Conservation (phyloP, 208 protist species). For the Porcisia hertigi region DNA sequence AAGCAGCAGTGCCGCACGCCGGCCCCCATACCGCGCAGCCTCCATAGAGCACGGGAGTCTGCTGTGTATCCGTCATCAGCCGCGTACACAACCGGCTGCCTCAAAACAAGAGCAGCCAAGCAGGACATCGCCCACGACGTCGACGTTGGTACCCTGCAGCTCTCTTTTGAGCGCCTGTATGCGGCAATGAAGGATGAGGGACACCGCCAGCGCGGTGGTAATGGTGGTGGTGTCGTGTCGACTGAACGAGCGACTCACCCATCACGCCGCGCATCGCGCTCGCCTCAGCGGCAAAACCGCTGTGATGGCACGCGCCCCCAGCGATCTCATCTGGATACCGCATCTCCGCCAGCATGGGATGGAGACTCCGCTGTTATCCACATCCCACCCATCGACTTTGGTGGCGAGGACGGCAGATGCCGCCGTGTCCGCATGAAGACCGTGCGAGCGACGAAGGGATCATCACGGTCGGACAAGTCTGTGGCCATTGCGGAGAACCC, state of each 20-base stretch:
- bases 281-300: background rate
- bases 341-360: constrained; percentile 1
- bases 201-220: background rate
- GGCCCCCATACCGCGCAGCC: background rate
- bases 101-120: background rate
- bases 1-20: background rate
- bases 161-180: constrained; percentile 9
- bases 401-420: background rate
- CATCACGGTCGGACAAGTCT: background rate
- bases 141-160: background rate
- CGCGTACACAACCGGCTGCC: background rate
- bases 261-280: background rate
- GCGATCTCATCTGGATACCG: background rate
- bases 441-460: background rate
- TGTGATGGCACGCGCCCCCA: background rate
- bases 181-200: constrained; percentile 7
- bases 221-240: background rate
- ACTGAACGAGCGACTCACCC: background rate
- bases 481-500: background rate
- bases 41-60: background rate
- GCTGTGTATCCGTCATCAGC: background rate
- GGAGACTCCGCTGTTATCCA: background rate
- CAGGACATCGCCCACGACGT: background rate
- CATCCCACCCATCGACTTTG: constrained; percentile 14
- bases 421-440: background rate